Evolutionary conservation across 2,329 filamentous ascomycete genomes (phyloP).

Genomic region (Reticulascus tulasneorum): DNA sequence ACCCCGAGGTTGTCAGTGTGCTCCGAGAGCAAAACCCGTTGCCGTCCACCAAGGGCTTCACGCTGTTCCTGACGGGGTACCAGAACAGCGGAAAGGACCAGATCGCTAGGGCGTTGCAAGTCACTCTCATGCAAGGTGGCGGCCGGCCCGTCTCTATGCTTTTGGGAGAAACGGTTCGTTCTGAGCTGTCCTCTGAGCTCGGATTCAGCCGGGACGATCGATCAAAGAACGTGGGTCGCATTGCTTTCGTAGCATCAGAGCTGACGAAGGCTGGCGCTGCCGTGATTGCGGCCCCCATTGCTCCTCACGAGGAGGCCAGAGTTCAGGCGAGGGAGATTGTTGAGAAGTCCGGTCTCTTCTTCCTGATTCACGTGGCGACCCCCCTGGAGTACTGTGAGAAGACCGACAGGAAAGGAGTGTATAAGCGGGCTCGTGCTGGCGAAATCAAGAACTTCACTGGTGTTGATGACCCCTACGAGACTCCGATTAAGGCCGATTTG

Average conservation of each 20-base stretch:
- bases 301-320: conserved; percentile 79
- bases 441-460: conserved; percentile 98
- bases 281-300: conserved; percentile 94
- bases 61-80: conserved; percentile 95
- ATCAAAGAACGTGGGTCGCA: conserved; percentile 90
- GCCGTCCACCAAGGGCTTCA: conserved; percentile 90
- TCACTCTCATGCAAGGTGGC: conserved; percentile 96
- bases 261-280: conserved; percentile 89
- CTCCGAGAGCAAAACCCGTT: conserved; percentile 95
- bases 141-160: conserved; percentile 92
- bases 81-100: conserved; percentile 97
- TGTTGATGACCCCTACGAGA: conserved; percentile 95
- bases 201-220: conserved; percentile 93
- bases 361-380: conserved; percentile 91
- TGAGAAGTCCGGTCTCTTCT: conserved; percentile 86
- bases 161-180: conserved; percentile 90
- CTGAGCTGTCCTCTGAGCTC: conserved; percentile 89
- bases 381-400: conserved; percentile 89
- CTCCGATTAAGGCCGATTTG: conserved; percentile 74
- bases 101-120: conserved; percentile 90
- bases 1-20: conserved; percentile 96
- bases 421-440: conserved; percentile 75
- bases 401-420: conserved; percentile 91
- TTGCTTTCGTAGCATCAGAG: conserved; percentile 93
- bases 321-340: conserved; percentile 77